Percentiles rank a stretch among this genome's conserved stretches.
Conservation (phyloP, 495 filamentous ascomycete species). For the Entonaema liquescens region DNA sequence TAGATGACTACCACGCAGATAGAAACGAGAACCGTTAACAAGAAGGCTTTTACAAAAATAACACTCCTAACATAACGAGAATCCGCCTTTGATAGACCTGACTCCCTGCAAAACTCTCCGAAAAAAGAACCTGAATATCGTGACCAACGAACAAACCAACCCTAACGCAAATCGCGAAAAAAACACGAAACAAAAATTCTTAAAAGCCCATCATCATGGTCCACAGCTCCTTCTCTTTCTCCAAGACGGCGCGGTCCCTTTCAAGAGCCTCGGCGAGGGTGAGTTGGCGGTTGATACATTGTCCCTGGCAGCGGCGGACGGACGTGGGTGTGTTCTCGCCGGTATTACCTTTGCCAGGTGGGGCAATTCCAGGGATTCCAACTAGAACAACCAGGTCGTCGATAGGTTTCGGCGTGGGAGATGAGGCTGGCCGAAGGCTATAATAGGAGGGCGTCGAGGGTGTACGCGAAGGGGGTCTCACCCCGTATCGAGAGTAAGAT, state of each 20-base stretch:
- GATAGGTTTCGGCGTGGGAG: neutral
- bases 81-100: neutral
- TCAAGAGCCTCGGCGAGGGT: neutral
- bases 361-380: neutral
- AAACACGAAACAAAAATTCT: neutral
- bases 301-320: neutral
- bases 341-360: neutral
- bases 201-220: slow-evolving; percentile 24
- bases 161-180: neutral
- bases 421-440: neutral
- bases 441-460: neutral
- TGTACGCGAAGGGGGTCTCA: neutral
- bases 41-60: neutral
- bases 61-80: neutral
- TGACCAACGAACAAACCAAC: neutral
- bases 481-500: neutral
- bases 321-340: neutral
- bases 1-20: neutral
- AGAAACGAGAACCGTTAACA: neutral
- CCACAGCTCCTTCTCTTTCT: slow-evolving; percentile 22
- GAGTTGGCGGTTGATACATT: neutral
- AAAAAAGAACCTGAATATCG: neutral
- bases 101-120: neutral
- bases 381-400: slow-evolving; percentile 15
- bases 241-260: slow-evolving; percentile 8